Base-by-base conservation (phyloP, 1,139 yeast species). In the Hyphopichia khmerensis region DNA sequence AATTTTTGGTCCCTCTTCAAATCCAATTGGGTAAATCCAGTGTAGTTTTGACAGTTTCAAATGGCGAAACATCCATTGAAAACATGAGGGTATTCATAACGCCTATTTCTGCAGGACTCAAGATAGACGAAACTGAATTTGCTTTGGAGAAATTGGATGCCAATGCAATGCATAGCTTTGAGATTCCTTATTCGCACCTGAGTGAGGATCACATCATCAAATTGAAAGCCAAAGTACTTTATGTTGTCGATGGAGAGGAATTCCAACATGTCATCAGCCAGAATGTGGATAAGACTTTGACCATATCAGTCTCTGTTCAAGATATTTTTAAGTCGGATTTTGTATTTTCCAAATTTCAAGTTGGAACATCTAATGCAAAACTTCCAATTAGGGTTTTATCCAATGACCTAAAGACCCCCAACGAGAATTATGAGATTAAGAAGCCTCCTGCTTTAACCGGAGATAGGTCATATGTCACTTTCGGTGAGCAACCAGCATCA, bases 291-390 rank as follows among this genome's bases (percentile, higher is more conserved):
- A 73, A 81, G 4, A 67, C 80, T 1, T 65, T 87, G 31, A 64
- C 72, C 13, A 57, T 82, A 5, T 83, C 90, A 1, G 91, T 87
- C 1, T 79, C 87, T 2, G 95, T 87, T 2, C 91, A 85, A 53
- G 95, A 87, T 57, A 80, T 82, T 13, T 86, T 86, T 64, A 78
- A 77, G 44, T 57, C 75, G 1, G 62, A 74, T 8, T 69, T 70
- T 40, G 65, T 87, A 1, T 84, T 78, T 51, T 82, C 91, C 3
- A 82, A 80, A 49, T 87, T 84, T 54, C 80, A 84, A 18, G 71
- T 87, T 36, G 84, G 89, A 10, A 75, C 89, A 2, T 70, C 84
- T 1, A 72, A 73, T 27, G 50, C 72, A 0, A 65, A 64, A 10
- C 57, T 62, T 11, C 95, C 95, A 0, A 69, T 86, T 1, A 63